A percentile compares a stretch with the other conserved stretches of the same genome.
These are phyloP conservation scores for Sophora flavescens DNA, from an alignment of 306 rosid genomes.

Conservation along the genomic window DNA sequence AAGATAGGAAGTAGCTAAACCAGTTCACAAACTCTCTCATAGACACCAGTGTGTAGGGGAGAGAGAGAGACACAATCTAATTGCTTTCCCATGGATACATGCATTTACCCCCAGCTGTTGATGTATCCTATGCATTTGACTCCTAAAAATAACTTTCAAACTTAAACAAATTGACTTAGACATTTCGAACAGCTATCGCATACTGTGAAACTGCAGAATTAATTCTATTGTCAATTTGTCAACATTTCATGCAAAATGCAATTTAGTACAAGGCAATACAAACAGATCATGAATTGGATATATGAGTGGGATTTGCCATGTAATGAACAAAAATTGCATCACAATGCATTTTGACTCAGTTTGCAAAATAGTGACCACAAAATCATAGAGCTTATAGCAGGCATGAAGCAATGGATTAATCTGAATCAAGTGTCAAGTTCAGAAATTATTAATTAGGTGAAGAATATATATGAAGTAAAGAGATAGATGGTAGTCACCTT, in stretches of 20 bases:
- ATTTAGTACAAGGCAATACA: conserved; percentile 2
- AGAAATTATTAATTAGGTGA: conserved; percentile 14
- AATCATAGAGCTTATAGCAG: conserved; percentile 25
- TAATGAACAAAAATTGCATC: conserved; percentile 17
- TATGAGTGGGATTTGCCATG: background rate
- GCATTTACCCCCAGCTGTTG: background rate
- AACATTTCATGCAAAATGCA: background rate
- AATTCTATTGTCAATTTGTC: conserved; percentile 21
- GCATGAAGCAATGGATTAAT: conserved; percentile 15
- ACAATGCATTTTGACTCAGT: background rate
- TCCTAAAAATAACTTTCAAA: conserved; percentile 11
- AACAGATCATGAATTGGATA: background rate
- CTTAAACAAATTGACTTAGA: background rate
- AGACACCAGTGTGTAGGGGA: background rate
- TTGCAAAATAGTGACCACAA: conserved; percentile 13
- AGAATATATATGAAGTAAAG: background rate
- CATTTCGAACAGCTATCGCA: conserved; percentile 24
- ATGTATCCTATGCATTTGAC: background rate
- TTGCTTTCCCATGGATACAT: conserved; percentile 2
- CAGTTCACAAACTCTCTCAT: background rate
- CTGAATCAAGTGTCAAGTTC: conserved; percentile 16
- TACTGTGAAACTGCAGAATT: conserved; percentile 18
- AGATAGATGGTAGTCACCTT: conserved; percentile 64
- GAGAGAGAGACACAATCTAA: conserved; percentile 12
- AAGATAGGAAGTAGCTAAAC: conserved; percentile 3